phyloP scores from a whole-genome alignment of 2,329 filamentous ascomycete species.

The Lachnellula suecica region DNA sequence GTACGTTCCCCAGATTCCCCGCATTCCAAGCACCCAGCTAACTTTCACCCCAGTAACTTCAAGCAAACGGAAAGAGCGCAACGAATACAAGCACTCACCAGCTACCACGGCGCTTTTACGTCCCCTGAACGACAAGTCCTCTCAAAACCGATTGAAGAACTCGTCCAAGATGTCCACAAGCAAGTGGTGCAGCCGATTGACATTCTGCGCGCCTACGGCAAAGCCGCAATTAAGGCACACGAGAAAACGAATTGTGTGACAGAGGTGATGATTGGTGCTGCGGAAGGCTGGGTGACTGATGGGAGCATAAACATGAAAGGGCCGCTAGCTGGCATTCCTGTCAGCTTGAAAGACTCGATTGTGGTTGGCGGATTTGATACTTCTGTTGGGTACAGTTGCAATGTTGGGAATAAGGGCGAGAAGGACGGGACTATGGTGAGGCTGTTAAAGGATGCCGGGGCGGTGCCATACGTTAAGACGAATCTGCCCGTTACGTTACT shows the following conservation, averaged over 20 bases:
- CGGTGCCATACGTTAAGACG: constrained; percentile 90
- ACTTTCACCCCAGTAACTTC: constrained; percentile 55
- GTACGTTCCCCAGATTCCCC: constrained; percentile 20
- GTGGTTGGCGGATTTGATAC: constrained; percentile 82
- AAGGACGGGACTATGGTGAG: constrained; percentile 71
- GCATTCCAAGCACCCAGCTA: constrained; percentile 20
- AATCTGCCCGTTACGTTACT: constrained; percentile 75
- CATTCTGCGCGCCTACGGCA: constrained; percentile 82
- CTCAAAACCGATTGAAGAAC: constrained; percentile 70
- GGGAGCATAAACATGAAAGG: constrained; percentile 70
- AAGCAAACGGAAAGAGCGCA: constrained; percentile 76
- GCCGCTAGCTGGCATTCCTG: constrained; percentile 81
- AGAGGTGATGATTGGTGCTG: constrained; percentile 77
- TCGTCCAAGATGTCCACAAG: constrained; percentile 78
- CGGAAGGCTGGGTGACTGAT: constrained; percentile 67
- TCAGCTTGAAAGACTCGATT: constrained; percentile 81
- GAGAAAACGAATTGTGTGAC: constrained; percentile 87
- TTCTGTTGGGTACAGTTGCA: constrained; percentile 75
- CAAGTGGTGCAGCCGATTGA: constrained; percentile 64
- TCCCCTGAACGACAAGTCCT: constrained; percentile 65
- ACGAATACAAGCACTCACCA: constrained; percentile 65
- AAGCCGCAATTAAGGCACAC: constrained; percentile 81
- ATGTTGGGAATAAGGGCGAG: constrained; percentile 74
- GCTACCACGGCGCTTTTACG: constrained; percentile 67
- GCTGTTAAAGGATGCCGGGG: constrained; percentile 82